Evolutionary conservation across 495 filamentous ascomycete species (phyloP), one percentile per base, ranked within the genome.

Genomic region (Penicillium simplicissimum): DNA sequence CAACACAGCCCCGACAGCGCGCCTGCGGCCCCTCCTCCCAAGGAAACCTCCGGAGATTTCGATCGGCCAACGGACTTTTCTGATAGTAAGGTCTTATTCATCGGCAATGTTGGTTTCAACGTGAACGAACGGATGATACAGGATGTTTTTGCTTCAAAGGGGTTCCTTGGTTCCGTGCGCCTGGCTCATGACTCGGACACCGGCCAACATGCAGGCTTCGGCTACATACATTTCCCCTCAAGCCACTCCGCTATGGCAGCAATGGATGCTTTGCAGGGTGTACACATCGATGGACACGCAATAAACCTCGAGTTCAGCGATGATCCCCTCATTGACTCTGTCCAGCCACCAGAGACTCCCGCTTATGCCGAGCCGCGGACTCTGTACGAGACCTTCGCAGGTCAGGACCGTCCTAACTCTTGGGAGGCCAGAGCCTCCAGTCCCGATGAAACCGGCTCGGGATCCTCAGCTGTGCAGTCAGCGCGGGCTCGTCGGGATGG

Each of bases 91-190:
- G 92, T 92, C 25, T 80, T 99, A 42, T 99, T 96, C 69, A 87
- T 97, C 59, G 95, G 94, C 61, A 99, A 99, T 75, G 78, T 99
- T 33, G 85, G 88, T 15, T 99, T 92, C 74, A 86, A 90, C 37
- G 90, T 87, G 59, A 87, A 87, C 58, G 87, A 94, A 75, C 84
- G 87, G 23, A 80, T 82, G 60, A 79, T 99, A 48, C 79, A 80
- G 54, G 86, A 88, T 58, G 88, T 88, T 70, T 98, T 98, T 75
- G 84, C 84, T 67, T 83, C 87, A 47, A 87, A 89, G 69, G 86
- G 85, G 25, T 81, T 81, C 59, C 85, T 96, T 72, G 82, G 86
- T 61, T 84, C 87, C 62, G 85, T 97, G 40, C 84, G 90, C 64
- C 85, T 99, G 51, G 93, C 94, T n/a, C 91, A 89, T 43, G 93